These are phyloP conservation scores for Cerioporus squamosus DNA, from an alignment of 1,284 basidiomycete genomes.

Conservation along the genomic window DNA sequence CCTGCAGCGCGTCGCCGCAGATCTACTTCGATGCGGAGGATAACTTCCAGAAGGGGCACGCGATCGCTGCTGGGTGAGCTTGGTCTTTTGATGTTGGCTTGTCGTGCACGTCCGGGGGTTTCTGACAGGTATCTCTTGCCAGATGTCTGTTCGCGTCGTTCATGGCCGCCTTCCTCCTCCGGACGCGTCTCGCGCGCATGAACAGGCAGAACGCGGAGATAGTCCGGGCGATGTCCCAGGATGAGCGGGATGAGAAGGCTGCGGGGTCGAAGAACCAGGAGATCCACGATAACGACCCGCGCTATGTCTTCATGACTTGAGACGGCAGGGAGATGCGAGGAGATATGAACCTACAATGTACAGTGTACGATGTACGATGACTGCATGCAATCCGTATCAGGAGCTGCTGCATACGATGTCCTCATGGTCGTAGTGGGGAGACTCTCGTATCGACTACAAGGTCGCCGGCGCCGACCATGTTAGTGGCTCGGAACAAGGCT, in stretches of 20 bases:
- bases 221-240: conserved; percentile 20
- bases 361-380: no score
- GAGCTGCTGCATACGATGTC: no score
- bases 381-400: no score
- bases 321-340: not conserved
- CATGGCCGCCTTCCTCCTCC: conserved; percentile 43
- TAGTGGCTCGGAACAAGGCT: no score
- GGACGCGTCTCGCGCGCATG: conserved; percentile 42
- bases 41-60: conserved; percentile 54
- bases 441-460: no score
- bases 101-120: no score
- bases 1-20: conserved; percentile 55
- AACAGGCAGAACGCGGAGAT: conserved; percentile 42
- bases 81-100: not conserved
- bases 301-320: conserved; percentile 46
- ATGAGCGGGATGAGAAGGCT: conserved; percentile 18
- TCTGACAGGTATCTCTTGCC: not conserved
- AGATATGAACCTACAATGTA: no score
- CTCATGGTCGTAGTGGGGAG: no score
- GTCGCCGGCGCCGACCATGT: no score
- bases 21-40: conserved; percentile 58
- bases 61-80: conserved; percentile 52
- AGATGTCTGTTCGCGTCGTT: conserved; percentile 50
- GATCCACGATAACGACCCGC: conserved; percentile 49
- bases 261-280: conserved; percentile 35